Conservation (phyloP, 2,329 filamentous ascomycete genomes). For the Penicillium sp. region DNA sequence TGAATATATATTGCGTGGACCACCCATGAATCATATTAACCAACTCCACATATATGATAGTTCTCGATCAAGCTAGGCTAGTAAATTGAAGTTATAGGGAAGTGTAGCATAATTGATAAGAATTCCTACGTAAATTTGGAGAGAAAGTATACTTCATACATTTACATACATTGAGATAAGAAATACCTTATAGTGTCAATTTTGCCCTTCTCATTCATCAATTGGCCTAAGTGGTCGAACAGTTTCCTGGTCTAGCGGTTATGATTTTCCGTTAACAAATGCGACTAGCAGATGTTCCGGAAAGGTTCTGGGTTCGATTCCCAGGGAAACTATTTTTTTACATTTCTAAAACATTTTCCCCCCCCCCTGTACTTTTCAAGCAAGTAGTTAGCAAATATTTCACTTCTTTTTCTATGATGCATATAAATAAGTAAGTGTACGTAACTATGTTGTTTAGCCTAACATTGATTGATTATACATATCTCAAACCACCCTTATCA, state of each 20-base stretch:
- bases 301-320: constrained; percentile 9
- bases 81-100: not conserved
- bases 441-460: too few species aligned
- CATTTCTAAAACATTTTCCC: too few species aligned
- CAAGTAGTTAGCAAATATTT: too few species aligned
- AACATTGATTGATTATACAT: too few species aligned
- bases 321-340: constrained; percentile 9
- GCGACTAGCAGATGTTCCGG: not conserved
- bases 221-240: not conserved
- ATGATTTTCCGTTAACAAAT: constrained; percentile 9
- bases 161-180: not conserved
- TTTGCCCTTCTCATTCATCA: accelerated
- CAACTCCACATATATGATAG: too few species aligned
- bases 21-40: not conserved
- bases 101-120: too few species aligned
- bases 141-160: not conserved
- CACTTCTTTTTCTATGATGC: too few species aligned
- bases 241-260: constrained; percentile 9
- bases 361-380: too few species aligned
- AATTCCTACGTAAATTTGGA: too few species aligned
- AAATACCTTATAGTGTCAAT: not conserved
- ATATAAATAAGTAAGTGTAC: too few species aligned
- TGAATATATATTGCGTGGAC: not conserved
- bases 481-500: too few species aligned
- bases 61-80: not conserved